Conservation (phyloP, 495 filamentous ascomycete species). For the Amphirosellinia nigrospora region DNA sequence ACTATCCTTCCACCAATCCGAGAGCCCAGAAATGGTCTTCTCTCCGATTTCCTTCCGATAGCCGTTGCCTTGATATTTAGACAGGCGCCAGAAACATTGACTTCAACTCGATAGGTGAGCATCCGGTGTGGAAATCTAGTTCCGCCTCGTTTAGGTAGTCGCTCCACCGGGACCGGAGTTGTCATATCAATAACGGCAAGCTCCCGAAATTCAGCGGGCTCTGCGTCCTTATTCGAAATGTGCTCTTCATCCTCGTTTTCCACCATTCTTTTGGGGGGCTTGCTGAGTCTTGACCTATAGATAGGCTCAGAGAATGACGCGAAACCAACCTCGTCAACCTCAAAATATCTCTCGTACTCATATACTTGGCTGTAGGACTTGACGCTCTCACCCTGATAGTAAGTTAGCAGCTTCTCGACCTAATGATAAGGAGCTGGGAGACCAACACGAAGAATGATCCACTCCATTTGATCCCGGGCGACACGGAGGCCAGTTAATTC, state of each 20-base stretch:
- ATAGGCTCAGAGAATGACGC: slow-evolving; percentile 12
- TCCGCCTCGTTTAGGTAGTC: slow-evolving; percentile 2
- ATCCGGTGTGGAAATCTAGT: background rate
- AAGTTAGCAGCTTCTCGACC: background rate
- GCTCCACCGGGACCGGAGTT: slow-evolving; percentile 17
- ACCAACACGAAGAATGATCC: slow-evolving; percentile 11
- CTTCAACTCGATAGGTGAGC: slow-evolving; percentile 13
- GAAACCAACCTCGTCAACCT: slow-evolving; percentile 1
- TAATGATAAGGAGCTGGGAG: background rate
- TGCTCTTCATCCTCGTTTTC: background rate
- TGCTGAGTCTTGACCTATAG: slow-evolving; percentile 1
- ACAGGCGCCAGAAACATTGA: slow-evolving; percentile 12
- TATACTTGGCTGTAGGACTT: background rate
- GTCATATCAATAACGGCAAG: slow-evolving; percentile 5
- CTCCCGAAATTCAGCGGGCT: background rate
- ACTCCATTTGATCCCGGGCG: slow-evolving; percentile 13
- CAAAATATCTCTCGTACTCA: slow-evolving; percentile 16
- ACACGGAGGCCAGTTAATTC: slow-evolving; percentile 11
- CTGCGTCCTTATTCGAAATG: background rate
- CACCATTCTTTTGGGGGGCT: background rate
- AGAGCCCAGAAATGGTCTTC: background rate
- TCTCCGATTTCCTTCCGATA: background rate
- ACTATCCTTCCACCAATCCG: background rate
- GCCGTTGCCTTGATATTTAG: slow-evolving; percentile 7
- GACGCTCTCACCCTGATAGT: background rate